Base-by-base conservation (phyloP, 306 rosid species). In the Cicer judaicum region DNA sequence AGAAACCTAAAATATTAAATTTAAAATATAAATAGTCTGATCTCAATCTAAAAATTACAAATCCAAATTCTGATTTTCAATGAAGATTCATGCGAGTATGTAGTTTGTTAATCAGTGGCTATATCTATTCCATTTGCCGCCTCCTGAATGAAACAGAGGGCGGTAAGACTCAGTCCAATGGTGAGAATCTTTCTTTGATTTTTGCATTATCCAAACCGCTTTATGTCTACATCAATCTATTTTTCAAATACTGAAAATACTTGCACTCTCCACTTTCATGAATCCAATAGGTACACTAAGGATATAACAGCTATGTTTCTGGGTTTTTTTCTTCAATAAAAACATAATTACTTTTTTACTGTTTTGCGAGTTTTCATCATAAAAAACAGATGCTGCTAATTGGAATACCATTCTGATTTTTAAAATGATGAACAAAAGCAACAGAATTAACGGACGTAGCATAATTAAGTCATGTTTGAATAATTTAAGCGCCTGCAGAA, bases 221-320 rank as follows among this genome's bases (percentile, higher is more conserved):
- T 65, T 50, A 74, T 54, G 71, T 56, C 62, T 18, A 41, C 60
- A 43, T 79, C 83, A 78, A 63, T 54, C 54, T 67, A 65, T 1
- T 47, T 41, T 36, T 76, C 41, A 54, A n/a, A 53, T 7, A 21
- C 42, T 41, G 62, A 66, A 46, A 11, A 34, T 52, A 47, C 64
- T 64, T 5, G 14, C 18, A 78, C 39, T 57, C 75, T 24, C 60
- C 74, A 36, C 71, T 40, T 29, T 24, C 70, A 64, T 70, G 40
- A 67, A 52, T 72, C 74, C 75, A 39, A 68, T 48, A 40, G 65
- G 49, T 40, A 7, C 12, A 44, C 39, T 24, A 38, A 38, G 39
- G 47, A 67, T 68, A 38, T 10, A 73, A 39, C 64, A 66, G 64
- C 34, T 36, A 4, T 18, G 44, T 29, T 13, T 54, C 43, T 13